Percentiles rank a stretch among this genome's conserved stretches.
Evolutionary conservation across 192 early-diverging fungal genomes (phyloP).

Genomic region (Mortierella claussenii): DNA sequence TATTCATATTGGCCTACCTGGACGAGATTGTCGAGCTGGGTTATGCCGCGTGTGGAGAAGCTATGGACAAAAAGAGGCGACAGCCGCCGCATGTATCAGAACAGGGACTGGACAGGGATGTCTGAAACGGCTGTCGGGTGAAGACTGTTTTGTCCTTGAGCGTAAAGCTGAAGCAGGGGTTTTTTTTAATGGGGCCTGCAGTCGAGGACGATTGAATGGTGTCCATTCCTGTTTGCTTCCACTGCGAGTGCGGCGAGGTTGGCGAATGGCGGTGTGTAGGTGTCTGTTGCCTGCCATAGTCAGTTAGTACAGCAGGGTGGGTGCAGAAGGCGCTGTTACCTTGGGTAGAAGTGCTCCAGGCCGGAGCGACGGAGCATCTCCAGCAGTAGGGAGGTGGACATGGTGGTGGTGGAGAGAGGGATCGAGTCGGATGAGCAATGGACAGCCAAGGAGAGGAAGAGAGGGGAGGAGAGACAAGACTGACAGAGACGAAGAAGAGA

Average conservation of each 20-base stretch:
- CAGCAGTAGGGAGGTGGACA: conserved; percentile 63
- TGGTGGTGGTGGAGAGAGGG: neutral
- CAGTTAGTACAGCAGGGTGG: no score
- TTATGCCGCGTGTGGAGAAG: conserved; percentile 66
- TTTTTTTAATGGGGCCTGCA: no score
- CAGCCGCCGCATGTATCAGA: no score
- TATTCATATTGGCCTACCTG: conserved; percentile 57
- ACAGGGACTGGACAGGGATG: no score
- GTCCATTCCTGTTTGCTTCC: no score
- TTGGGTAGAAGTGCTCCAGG: conserved; percentile 70
- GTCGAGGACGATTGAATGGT: no score
- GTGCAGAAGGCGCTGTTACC: no score
- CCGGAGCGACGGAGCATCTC: conserved; percentile 73
- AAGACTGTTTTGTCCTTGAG: no score
- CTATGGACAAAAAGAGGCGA: conserved; percentile 33
- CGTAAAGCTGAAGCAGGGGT: no score
- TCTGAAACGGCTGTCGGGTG: no score
- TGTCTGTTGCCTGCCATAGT: neutral
- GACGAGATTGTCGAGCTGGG: conserved; percentile 70
- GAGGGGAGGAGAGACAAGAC: conserved; percentile 2
- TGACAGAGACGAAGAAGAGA: neutral
- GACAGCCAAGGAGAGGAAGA: conserved; percentile 9
- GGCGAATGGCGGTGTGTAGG: neutral
- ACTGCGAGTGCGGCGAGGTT: no score
- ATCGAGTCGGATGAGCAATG: no score